Base-by-base conservation (phyloP, 1,139 yeast genomes). In the Taiozyma sp. region DNA sequence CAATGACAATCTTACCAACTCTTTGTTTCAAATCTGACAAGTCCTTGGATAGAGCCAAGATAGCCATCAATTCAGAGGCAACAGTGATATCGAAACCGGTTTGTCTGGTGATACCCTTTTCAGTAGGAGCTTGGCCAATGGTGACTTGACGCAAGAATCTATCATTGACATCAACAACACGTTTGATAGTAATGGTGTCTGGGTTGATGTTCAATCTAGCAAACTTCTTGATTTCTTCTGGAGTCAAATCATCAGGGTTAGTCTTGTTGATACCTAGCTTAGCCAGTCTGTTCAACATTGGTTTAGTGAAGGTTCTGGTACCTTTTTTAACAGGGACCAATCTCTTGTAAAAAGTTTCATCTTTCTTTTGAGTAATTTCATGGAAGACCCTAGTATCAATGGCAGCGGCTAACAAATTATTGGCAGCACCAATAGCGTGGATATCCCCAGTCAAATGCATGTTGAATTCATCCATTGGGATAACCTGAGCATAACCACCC, bases 401-500 rank as follows among this genome's bases (percentile, higher is more conserved):
- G 40, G 99, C 99, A 51, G 99, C 99, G 54, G 98, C 98, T 60
- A 93, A 77, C 67, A 93, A 75, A 71, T 93, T 93, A 69, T 90
- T 91, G 49, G 99, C 98, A 77, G 91, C 91, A 50, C 96, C 82
- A 59, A 93, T 89, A 51, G 99, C 99, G 69, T 93, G 99, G 61
- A 93, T 91, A 69, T 93, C 99, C 69, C 99, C 99, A 47, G 99
- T 93, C 60, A 93, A 83, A 69, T 93, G 99, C 88, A 93, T 83
- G 76, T 93, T 93, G 77, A 93, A 93, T 72, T 93, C 99, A 69
- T 93, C 99, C 99, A 93, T 93, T 56, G 99, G 99, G 65, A 93
- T 90, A 47, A 93, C 98, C 74, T 93, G 98, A 10, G 98, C 86
- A 72, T 91, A 93, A 54, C 99, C 99, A 68, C 99, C 99, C 67